These are phyloP conservation scores for Monosporascus sp. DNA, from an alignment of 2,329 filamentous ascomycete species.

Conservation along the genomic window DNA sequence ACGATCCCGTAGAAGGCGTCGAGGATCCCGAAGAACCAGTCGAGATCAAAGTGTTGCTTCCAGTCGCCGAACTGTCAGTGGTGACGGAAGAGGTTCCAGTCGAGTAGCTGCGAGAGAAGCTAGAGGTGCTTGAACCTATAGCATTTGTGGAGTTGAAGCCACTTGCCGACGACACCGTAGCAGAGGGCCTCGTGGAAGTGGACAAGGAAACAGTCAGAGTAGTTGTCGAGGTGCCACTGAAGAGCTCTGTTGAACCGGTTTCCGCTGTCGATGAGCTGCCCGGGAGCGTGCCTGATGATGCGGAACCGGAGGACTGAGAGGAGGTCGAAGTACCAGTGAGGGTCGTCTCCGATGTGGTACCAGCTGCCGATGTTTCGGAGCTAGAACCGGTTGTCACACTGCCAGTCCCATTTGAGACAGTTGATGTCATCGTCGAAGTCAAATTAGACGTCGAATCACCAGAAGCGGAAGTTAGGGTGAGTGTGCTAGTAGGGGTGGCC, in stretches of 20 bases:
- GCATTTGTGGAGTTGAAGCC: conserved; percentile 6
- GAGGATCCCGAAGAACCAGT: background rate
- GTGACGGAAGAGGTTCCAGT: background rate
- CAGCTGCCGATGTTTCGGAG: background rate
- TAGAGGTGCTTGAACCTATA: conserved; percentile 6
- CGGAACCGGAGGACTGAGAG: background rate
- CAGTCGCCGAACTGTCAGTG: background rate
- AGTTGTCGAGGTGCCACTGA: background rate
- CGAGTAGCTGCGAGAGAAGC: conserved; percentile 11
- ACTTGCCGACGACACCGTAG: conserved; percentile 2
- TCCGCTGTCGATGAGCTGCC: background rate
- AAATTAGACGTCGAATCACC: conserved; percentile 1
- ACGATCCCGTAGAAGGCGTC: background rate
- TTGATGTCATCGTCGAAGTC: conserved; percentile 5
- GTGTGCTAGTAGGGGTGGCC: background rate
- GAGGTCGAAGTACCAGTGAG: background rate
- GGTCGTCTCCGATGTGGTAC: background rate
- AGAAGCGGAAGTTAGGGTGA: background rate
- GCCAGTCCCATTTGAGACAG: conserved; percentile 2
- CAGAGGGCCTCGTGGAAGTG: background rate
- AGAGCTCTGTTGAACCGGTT: background rate
- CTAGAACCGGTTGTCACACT: background rate
- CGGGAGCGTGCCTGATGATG: background rate
- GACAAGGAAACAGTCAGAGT: background rate
- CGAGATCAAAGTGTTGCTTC: background rate